Evolutionary conservation across 768 basidiomycete genomes (phyloP), one percentile per base, ranked within the genome.

Genomic region (Mycena metata): DNA sequence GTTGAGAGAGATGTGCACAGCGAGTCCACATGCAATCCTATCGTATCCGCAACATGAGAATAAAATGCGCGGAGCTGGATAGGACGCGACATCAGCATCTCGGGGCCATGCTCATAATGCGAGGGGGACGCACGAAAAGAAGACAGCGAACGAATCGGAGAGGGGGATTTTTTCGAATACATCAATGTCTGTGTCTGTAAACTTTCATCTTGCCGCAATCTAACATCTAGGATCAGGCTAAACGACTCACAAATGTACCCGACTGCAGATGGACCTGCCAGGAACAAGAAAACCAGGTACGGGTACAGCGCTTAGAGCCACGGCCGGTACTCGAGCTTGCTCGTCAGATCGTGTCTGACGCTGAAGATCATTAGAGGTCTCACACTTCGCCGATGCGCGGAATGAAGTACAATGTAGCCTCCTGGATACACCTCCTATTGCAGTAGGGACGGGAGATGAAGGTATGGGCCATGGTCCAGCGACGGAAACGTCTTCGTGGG

Each of bases 1-100:
- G 35, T 39, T 66, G 66, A 54, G 60, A 54, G 58, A 33, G 56
- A 17, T 42, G 19, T 15, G 59, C 66, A 67, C 52, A 61, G 66
- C 51, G 33, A 36, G 12, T 19, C 56, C 57, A 33, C 45, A 39
- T 47, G 66, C 59, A 46, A 56, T 33, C 10, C 55, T 42, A 46
- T 15, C 36, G 24, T 39, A 15, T 41, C 35, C 21, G 52, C 35
- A 16, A 16, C 17, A 10, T 24, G 19, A 24, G n/a, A 12, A 35
- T 23, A 60, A 60, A 30, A 50, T 43, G 16, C 10, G 26, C 65
- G 65, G 58, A 23, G 23, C 58, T 55, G 30, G 12, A 59, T 51
- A 17, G 30, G 10, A 36, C 13, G 64, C 64, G 64, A 43, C 64
- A 65, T 58, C 16, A 64, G 63, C 12, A 21, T 41, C 24, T 30